Conservation (phyloP, 495 filamentous ascomycete genomes). For the Cladorrhinum samala region DNA sequence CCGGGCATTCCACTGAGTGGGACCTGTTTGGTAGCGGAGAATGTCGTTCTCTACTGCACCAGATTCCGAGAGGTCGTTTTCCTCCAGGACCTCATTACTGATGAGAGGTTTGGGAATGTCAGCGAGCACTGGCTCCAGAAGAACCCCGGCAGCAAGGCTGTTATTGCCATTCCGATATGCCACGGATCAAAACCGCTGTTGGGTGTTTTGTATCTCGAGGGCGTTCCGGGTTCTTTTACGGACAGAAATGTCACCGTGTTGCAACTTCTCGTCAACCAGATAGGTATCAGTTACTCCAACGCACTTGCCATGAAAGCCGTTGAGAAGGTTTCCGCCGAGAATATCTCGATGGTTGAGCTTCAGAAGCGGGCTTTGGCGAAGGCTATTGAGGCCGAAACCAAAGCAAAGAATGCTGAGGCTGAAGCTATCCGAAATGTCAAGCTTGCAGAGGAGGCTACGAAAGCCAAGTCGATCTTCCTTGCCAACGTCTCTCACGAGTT, state of each 20-base stretch:
- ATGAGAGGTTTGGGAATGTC: constrained; percentile 83
- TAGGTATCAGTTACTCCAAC: constrained; percentile 83
- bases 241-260: constrained; percentile 82
- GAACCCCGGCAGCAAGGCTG: constrained; percentile 65
- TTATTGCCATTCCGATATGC: constrained; percentile 80
- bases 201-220: constrained; percentile 81
- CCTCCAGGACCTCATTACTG: constrained; percentile 71
- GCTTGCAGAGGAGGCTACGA: constrained; percentile 84
- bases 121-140: constrained; percentile 60
- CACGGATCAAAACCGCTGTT: constrained; percentile 69
- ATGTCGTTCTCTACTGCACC: constrained; percentile 74
- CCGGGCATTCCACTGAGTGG: constrained; percentile 63
- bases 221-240: constrained; percentile 77
- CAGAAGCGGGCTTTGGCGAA: constrained; percentile 77
- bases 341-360: constrained; percentile 79
- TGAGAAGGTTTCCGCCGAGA: constrained; percentile 71
- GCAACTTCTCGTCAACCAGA: constrained; percentile 81
- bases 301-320: constrained; percentile 76
- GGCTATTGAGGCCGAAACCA: constrained; percentile 72
- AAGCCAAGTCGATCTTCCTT: constrained; percentile 86
- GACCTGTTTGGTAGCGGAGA: constrained; percentile 58
- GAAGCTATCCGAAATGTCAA: constrained; percentile 82
- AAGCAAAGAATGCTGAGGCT: constrained; percentile 75
- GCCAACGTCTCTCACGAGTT: constrained; percentile 88
- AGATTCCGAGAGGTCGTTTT: constrained; percentile 81